Evolutionary conservation across 2,329 filamentous ascomycete genomes (phyloP).

Genomic region (Clarireedia paspali): DNA sequence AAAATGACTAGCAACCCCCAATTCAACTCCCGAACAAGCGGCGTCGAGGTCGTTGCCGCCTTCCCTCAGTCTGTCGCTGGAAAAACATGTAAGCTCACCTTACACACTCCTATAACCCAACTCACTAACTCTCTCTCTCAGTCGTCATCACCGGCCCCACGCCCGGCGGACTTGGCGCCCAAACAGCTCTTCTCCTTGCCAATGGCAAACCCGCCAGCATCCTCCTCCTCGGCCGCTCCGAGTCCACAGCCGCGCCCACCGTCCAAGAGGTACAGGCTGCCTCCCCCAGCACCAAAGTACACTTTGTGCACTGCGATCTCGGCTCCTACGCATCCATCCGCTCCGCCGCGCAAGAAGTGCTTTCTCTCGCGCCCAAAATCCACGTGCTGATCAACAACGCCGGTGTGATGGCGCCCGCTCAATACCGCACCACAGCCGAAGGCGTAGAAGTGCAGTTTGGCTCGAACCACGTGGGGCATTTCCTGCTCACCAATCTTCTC

Average conservation of each 20-base stretch:
- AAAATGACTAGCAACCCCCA: neutral
- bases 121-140: slow-evolving; percentile 7
- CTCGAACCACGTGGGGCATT: slow-evolving; percentile 45
- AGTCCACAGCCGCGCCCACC: neutral
- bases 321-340: slow-evolving; percentile 33
- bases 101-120: neutral
- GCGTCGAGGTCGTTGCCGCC: slow-evolving; percentile 12
- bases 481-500: slow-evolving; percentile 44
- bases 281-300: slow-evolving; percentile 6
- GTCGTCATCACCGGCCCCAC: slow-evolving; percentile 12
- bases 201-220: slow-evolving; percentile 12
- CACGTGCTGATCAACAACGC: slow-evolving; percentile 32
- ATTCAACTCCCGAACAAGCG: slow-evolving; percentile 3
- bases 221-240: slow-evolving; percentile 10
- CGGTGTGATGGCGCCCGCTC: slow-evolving; percentile 16
- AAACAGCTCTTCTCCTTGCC: slow-evolving; percentile 13
- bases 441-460: slow-evolving; percentile 44
- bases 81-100: slow-evolving; percentile 10
- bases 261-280: slow-evolving; percentile 6
- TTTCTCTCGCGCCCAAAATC: slow-evolving; percentile 29
- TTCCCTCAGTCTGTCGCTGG: slow-evolving; percentile 9
- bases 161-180: slow-evolving; percentile 5
- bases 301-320: slow-evolving; percentile 26
- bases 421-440: slow-evolving; percentile 30
- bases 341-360: slow-evolving; percentile 32